phyloP scores from a whole-genome alignment of 306 rosid genomes.

The Prunus kanzakura region DNA sequence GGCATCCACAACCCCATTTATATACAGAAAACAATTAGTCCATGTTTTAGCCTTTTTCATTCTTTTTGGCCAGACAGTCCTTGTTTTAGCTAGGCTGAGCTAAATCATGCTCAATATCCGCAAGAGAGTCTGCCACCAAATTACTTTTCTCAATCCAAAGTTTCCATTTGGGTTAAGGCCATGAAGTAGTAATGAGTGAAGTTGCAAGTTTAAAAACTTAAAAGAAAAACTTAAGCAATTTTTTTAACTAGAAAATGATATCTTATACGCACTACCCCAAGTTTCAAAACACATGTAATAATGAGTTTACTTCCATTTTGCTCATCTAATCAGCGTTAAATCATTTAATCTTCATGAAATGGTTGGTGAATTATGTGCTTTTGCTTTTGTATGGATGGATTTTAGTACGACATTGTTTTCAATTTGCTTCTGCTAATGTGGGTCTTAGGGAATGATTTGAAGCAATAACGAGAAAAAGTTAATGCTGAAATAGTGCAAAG shows the following conservation, averaged over 20 bases:
- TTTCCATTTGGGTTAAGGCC: too few relatives aligned
- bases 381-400: constrained; percentile 46
- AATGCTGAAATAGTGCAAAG: constrained; percentile 44
- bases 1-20: too few relatives aligned
- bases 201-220: background rate
- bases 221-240: background rate
- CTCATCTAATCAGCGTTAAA: constrained; percentile 40
- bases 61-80: background rate
- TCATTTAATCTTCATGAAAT: constrained; percentile 22
- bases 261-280: background rate
- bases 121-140: background rate
- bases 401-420: constrained; percentile 32
- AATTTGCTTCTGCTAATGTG: constrained; percentile 49
- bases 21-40: background rate
- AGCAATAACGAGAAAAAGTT: constrained; percentile 45
- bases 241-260: background rate
- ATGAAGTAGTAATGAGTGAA: too few relatives aligned
- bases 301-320: constrained; percentile 47
- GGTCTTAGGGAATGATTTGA: constrained; percentile 61
- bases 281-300: constrained; percentile 21
- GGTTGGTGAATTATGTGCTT: constrained; percentile 36
- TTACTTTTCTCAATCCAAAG: background rate
- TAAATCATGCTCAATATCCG: background rate
- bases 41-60: background rate
- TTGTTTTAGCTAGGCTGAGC: background rate